Evolutionary conservation across 1,284 basidiomycete species (phyloP), one percentile per base, ranked within the genome.

Genomic region (Macrocystidia cucumis): DNA sequence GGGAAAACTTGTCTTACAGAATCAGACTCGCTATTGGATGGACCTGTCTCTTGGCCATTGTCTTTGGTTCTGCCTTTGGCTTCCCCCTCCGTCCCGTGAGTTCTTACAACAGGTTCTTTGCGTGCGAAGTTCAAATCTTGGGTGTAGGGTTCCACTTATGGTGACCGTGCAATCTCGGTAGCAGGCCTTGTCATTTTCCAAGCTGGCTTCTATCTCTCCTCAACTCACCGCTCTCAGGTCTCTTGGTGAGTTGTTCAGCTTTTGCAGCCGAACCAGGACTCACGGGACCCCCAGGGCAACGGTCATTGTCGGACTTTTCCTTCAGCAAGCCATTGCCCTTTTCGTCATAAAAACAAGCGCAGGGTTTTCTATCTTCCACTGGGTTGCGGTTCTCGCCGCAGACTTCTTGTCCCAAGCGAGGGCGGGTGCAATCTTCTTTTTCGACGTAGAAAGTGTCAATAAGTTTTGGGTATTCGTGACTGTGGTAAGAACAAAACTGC

Each of bases 381-480:
- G 85, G 75, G 73, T 91, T 40, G 85, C 87, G 2, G 70, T 61
- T 36, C 73, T 86, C 18, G 85, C 86, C 5, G 65, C 71, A 13
- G 82, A 86, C 54, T 86, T 86, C 59, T 62, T 90, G 40, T 56
- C 56, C 6, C 65, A 84, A 55, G 76, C 73, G n/a, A 57, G 72
- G 34, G 67, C 65, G 22, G 87, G 84, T 22, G 81, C 81, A 12
- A 58, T 46, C 3, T 91, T 91, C 71, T 91, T 91, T 66, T 91
- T 90, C 50, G 74, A 79, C 47, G 53, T 62, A 0, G 71, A 77
- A 0, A 71, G 67, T 28, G 65, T 80, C 38, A 42, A 49, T 24
- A 78, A 81, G 50, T 69, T 79, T 44, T 88, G 79, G 79, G 89
- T 89, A 66, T 87, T 87, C 49, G 76, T 85, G 42, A 85, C 82